phyloP scores from a whole-genome alignment of 2,329 filamentous ascomycete species.

The Colletotrichum sp. region DNA sequence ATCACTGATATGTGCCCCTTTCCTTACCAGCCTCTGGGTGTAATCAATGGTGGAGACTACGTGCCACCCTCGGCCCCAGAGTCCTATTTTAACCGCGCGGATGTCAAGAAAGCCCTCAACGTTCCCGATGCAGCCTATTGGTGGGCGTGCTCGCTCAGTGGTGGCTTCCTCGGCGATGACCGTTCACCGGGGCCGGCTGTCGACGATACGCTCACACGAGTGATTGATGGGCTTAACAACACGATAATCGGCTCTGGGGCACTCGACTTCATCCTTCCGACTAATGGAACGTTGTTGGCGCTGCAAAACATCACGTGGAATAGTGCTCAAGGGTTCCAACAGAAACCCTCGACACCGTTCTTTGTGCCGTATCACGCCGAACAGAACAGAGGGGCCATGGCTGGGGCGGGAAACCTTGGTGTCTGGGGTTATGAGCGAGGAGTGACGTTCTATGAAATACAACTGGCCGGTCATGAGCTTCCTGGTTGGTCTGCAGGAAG shows the following conservation, averaged over 20 bases:
- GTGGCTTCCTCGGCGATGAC: conserved; percentile 28
- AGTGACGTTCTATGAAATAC: conserved; percentile 20
- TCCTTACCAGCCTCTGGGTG: conserved; percentile 73
- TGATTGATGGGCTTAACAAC: conserved; percentile 35
- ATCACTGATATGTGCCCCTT: conserved; percentile 75
- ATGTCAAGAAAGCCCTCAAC: conserved; percentile 73
- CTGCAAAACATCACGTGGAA: conserved; percentile 79
- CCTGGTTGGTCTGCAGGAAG: conserved; percentile 31
- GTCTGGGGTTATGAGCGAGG: conserved; percentile 21
- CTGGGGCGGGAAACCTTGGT: conserved; percentile 12
- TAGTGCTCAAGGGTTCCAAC: conserved; percentile 67
- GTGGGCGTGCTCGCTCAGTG: conserved; percentile 28
- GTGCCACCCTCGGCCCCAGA: conserved; percentile 60
- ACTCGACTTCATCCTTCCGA: conserved; percentile 61
- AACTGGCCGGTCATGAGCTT: conserved; percentile 27
- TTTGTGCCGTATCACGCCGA: conserved; percentile 22
- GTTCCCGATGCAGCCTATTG: conserved; percentile 49
- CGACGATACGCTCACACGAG: conserved; percentile 24
- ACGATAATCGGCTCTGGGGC: conserved; percentile 33
- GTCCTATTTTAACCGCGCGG: conserved; percentile 74
- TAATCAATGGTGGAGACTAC: conserved; percentile 57
- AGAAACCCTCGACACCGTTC: conserved; percentile 38
- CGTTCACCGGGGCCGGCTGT: background rate
- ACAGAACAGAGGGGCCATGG: conserved; percentile 32
- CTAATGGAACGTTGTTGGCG: conserved; percentile 67